A percentile compares a stretch with the other conserved stretches of the same genome.
Conservation (phyloP, 768 basidiomycete species). For the Russula sp. region DNA sequence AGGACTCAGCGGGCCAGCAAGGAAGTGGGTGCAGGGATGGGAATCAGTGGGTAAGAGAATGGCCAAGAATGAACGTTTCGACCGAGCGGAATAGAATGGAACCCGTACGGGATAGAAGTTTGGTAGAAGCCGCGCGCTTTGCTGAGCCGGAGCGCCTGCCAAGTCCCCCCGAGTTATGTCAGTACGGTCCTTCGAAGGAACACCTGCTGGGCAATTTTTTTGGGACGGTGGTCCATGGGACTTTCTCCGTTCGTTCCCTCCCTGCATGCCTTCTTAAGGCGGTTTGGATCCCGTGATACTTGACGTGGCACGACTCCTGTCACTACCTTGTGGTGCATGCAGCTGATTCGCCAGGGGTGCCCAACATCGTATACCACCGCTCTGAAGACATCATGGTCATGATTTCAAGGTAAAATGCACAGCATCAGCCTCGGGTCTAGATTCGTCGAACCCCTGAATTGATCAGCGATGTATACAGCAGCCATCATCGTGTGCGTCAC, state of each 20-base stretch:
- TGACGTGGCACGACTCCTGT: slow-evolving; percentile 14
- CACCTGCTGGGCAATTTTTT: background rate
- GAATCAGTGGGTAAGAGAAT: slow-evolving; percentile 11
- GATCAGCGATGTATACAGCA: slow-evolving; percentile 7
- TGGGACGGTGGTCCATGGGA: slow-evolving; percentile 14
- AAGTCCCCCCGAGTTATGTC: slow-evolving; percentile 11
- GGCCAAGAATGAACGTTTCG: slow-evolving; percentile 10
- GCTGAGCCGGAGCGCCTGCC: slow-evolving; percentile 18
- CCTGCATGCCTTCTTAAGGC: slow-evolving; percentile 13
- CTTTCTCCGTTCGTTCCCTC: slow-evolving; percentile 10
- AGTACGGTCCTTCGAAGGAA: slow-evolving; percentile 12
- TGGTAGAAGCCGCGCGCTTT: slow-evolving; percentile 8
- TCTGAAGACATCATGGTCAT: slow-evolving; percentile 5
- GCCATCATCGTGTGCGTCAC: slow-evolving; percentile 6
- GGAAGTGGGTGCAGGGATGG: background rate
- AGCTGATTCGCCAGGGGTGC: slow-evolving; percentile 24
- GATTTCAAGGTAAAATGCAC: slow-evolving; percentile 14
- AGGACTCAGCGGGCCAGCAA: slow-evolving; percentile 5
- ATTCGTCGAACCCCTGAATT: background rate
- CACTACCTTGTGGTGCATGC: background rate
- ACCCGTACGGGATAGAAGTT: slow-evolving; percentile 12
- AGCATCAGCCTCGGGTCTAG: slow-evolving; percentile 1
- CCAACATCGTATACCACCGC: slow-evolving; percentile 7
- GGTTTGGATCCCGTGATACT: slow-evolving; percentile 12
- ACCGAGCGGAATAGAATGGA: slow-evolving; percentile 22